Base-by-base conservation (phyloP, 306 rosid genomes). In the Ziziphus jujuba region DNA sequence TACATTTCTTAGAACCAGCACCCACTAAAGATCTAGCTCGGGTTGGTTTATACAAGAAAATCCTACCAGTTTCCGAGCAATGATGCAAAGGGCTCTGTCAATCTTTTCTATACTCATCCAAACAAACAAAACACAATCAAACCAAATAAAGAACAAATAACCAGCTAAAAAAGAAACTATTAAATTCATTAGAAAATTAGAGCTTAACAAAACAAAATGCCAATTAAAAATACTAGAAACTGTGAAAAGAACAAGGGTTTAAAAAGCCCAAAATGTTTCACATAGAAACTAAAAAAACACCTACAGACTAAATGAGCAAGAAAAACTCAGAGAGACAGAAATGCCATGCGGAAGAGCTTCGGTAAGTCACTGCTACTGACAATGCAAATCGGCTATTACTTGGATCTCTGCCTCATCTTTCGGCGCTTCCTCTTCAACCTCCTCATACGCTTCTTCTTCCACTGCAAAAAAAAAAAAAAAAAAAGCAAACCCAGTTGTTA, bases 371-470 rank as follows among this genome's bases (percentile, higher is more conserved):
- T 12, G 47, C 70, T 9, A 50, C 70, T 0, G 47, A 60, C 15
- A 16, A 9, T 2, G 36, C 8, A 6, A 8, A 38, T 11, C 45
- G 11, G 14, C 57, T 1, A 45, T 45, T 38, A 90, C 91, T 90
- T 90, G 2, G 97, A 90, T 77, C 97, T 84, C 73, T 90, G 97
- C 62, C 97, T 90, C 97, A 90, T 90, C 95, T 90, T 90, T 87
- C 95, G 75, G 84, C 97, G 97, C 88, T 90, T 90, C 78, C 97
- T 90, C 88, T 90, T 90, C 84, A 90, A 64, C 72, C 96, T 90
- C 89, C 96, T 87, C 96, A 90, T 90, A 15, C 96, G 89, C 91
- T 90, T 90, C 95, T 90, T 90, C 97, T 90, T 90, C 95, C 95
- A 90, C 97, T 87, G 97, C 56, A 47, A 50, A 14, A 7, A 19